Base-by-base conservation (phyloP, 495 filamentous ascomycete species). In the Tirmania nivea region DNA sequence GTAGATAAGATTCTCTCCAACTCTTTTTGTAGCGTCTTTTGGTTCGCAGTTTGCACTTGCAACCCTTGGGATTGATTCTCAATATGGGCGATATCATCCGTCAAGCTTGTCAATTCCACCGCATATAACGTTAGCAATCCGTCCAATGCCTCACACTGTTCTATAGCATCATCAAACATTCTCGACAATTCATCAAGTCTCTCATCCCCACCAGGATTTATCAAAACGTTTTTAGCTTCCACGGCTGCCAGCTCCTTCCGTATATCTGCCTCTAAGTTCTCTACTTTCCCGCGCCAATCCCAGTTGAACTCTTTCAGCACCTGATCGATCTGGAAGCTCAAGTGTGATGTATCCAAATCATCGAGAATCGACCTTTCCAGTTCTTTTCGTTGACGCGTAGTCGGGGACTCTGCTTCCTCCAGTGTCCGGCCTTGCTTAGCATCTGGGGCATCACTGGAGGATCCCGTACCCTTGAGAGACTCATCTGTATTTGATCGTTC, bases 31-130 rank as follows among this genome's bases (percentile, higher is more conserved):
- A 97, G 75, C 35, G 93, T 76, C 68, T 92, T 94, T 67, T 97
- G 92, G 61, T 97, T 97, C 19, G 92, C 87, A 17, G 89, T 86
- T 65, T 95, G 89, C 17, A 97, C 87, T 62, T 96, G 92, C 20
- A 97, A 67, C 68, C 90, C 92, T 68, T 96, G 88, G 6, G 84
- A 86, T 64, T 96, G 90, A 9, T 92, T 85, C 69, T 97, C 90
- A 51, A 97, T 95, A 62, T 89, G 95, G 7, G 87, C 78, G 48
- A 97, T 86, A 67, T 97, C 90, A 35, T 95, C 88, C 53, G 88
- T 84, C 3, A 97, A 72, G 48, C 86, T 96, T 84, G 85, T 84
- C 49, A 97, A 69, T 68, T 97, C 90, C 8, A 94, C 90, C 39
- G 82, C 82, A 67, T 97, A 97, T 34, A 97, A 69, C 1, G 88